A percentile compares a stretch with the other conserved stretches of the same genome.
Conservation (phyloP, 1,284 basidiomycete genomes). For the Pyrrhoderma lamaoense region DNA sequence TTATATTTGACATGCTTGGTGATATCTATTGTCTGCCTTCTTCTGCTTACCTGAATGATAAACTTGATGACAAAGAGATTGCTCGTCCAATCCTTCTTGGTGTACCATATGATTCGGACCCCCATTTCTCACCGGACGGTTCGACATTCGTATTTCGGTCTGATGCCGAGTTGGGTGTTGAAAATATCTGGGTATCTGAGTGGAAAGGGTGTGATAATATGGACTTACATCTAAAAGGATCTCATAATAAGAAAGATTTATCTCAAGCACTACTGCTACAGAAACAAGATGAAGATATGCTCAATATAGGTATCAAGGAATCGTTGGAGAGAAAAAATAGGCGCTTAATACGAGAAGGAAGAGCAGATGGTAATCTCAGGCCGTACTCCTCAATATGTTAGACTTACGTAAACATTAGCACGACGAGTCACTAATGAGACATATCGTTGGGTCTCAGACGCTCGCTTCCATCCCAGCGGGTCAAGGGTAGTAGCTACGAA, state of each 20-base stretch:
- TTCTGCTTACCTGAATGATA: slow-evolving; percentile 27
- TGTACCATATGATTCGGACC: slow-evolving; percentile 61
- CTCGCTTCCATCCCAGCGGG: slow-evolving; percentile 62
- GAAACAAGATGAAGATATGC: slow-evolving; percentile 39
- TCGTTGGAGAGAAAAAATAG: slow-evolving; percentile 37
- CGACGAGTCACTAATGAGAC: slow-evolving; percentile 66
- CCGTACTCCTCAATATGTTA: not conserved
- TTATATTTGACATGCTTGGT: slow-evolving; percentile 68
- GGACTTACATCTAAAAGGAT: slow-evolving; percentile 36
- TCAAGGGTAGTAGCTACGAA: slow-evolving; percentile 59
- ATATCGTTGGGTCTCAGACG: slow-evolving; percentile 58
- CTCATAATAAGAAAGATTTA: slow-evolving; percentile 24
- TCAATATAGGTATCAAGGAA: slow-evolving; percentile 45
- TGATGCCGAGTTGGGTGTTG: slow-evolving; percentile 62
- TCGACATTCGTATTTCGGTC: slow-evolving; percentile 55
- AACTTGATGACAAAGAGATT: slow-evolving; percentile 19
- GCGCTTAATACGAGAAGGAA: slow-evolving; percentile 53
- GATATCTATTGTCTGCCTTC: slow-evolving; percentile 64
- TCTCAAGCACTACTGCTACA: slow-evolving; percentile 31
- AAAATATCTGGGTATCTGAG: slow-evolving; percentile 63
- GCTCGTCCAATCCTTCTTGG: slow-evolving; percentile 51
- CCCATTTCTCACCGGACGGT: slow-evolving; percentile 62
- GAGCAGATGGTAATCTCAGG: slow-evolving; percentile 38
- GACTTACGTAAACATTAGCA: slow-evolving; percentile 30
- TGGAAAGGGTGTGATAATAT: slow-evolving; percentile 58